Conservation (phyloP, 2,329 filamentous ascomycete species). For the Colletotrichum salicis region DNA sequence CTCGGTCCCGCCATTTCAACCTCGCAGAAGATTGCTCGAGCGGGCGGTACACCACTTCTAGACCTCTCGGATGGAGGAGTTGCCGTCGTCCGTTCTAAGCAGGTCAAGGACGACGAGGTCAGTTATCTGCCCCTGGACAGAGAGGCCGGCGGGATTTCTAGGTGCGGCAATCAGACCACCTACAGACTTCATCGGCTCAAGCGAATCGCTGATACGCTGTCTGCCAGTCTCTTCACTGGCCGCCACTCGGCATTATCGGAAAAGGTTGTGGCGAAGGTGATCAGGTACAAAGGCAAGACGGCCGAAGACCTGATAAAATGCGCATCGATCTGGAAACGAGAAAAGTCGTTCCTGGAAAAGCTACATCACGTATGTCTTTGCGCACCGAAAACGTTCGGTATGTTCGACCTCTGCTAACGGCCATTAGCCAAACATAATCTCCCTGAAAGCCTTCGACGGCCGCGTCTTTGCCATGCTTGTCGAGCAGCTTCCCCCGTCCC, state of each 20-base stretch:
- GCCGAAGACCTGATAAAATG: not conserved
- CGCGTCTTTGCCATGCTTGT: not conserved
- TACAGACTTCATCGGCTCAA: not conserved
- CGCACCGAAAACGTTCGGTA: not conserved
- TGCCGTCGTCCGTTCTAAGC: not conserved
- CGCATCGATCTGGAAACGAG: not conserved
- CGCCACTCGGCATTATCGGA: not conserved
- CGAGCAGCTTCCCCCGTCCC: conserved; percentile 5
- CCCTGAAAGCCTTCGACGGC: not conserved
- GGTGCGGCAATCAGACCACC: not conserved
- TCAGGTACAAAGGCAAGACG: not conserved
- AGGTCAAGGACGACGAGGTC: not conserved
- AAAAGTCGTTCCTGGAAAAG: not conserved
- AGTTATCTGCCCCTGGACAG: not conserved
- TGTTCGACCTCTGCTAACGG: not conserved
- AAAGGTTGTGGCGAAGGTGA: not conserved
- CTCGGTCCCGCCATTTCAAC: not conserved
- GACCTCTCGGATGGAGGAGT: conserved; percentile 1
- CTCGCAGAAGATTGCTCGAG: not conserved
- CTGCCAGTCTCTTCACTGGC: conserved; percentile 1
- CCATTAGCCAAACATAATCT: not conserved
- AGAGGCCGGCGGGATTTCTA: not conserved
- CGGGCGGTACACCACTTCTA: not conserved
- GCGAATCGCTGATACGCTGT: not conserved
- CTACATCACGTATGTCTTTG: not conserved